Conservation (phyloP, 1,284 basidiomycete species). For the Rhodotorula glutinis region DNA sequence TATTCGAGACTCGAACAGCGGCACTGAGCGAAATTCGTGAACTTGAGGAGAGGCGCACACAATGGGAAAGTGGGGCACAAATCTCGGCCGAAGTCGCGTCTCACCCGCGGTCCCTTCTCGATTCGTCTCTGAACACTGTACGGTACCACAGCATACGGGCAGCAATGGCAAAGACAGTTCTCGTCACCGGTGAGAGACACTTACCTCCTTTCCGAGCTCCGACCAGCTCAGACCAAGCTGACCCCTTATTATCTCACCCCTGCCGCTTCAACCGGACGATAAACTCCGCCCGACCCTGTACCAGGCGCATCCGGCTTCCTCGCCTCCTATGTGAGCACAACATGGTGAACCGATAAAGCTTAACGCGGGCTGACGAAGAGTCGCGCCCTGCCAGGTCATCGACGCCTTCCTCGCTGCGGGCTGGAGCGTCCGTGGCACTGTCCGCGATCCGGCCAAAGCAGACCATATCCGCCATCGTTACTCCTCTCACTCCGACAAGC, state of each 20-base stretch:
- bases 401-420: conserved; percentile 31
- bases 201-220: neutral
- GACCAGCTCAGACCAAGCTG: neutral
- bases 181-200: conserved; percentile 26
- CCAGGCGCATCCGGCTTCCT: conserved; percentile 35
- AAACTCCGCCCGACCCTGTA: neutral
- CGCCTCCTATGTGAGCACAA: conserved; percentile 24
- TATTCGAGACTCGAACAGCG: too few relatives aligned
- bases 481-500: conserved; percentile 16
- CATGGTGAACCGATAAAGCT: too few relatives aligned
- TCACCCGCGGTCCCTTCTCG: too few relatives aligned
- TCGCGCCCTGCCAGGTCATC: conserved; percentile 25
- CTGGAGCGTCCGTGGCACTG: conserved; percentile 38
- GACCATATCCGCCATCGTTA: conserved; percentile 28
- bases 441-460: conserved; percentile 26
- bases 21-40: too few relatives aligned
- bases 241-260: neutral
- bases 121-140: too few relatives aligned
- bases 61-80: neutral
- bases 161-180: conserved; percentile 27
- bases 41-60: too few relatives aligned
- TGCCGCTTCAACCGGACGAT: neutral
- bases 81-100: too few relatives aligned
- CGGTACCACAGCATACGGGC: too few relatives aligned
- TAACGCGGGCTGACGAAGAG: too few relatives aligned